These are phyloP conservation scores for Saccharum officinarum DNA, from an alignment of 176 grass and related monocot genomes.

Conservation along the genomic window DNA sequence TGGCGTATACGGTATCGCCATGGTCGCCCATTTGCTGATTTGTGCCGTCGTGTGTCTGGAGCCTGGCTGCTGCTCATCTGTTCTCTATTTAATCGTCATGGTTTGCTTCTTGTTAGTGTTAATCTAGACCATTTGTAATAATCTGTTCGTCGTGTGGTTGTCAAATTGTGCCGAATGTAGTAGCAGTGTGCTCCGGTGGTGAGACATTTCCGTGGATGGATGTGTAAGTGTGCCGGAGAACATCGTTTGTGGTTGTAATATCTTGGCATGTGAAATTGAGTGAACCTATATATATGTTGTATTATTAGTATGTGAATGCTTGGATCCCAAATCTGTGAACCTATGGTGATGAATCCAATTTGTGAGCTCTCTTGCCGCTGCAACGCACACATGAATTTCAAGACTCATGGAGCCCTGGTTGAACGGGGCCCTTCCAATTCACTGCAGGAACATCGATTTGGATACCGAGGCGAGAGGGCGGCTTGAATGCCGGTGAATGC, in stretches of 20 bases:
- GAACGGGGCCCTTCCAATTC: no score
- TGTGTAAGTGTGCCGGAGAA: not conserved
- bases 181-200: not conserved
- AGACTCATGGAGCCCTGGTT: no score
- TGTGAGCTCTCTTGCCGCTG: no score
- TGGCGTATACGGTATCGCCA: not conserved
- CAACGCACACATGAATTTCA: no score
- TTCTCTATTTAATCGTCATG: not conserved
- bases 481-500: no score
- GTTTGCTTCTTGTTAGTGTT: not conserved
- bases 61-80: not conserved
- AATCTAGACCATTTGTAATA: constrained; percentile 6
- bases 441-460: no score
- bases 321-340: not conserved
- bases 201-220: not conserved
- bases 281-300: not conserved
- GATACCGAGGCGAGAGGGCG: no score
- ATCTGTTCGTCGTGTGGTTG: not conserved
- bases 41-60: not conserved
- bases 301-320: not conserved
- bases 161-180: not conserved
- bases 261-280: not conserved
- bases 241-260: not conserved
- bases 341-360: not conserved
- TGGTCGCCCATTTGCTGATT: no score